These are phyloP conservation scores for Mytilinidion resinicola DNA, from an alignment of 495 filamentous ascomycete genomes.

Conservation along the genomic window DNA sequence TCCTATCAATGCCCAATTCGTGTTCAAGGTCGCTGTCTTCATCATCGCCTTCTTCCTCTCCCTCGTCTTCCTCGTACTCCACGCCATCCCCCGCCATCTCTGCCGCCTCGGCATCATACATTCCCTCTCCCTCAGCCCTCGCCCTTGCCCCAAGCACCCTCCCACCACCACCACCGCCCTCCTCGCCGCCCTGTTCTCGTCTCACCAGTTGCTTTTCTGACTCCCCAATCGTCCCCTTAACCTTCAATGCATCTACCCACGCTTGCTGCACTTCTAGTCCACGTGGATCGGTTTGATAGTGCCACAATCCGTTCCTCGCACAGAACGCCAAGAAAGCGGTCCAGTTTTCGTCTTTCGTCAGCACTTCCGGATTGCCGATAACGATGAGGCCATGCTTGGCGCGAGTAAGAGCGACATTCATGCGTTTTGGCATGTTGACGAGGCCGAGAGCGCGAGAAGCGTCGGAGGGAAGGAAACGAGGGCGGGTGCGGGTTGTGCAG, in stretches of 20 bases:
- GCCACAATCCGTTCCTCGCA: conserved; percentile 39
- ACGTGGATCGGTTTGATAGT: not conserved
- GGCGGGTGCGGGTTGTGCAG: conserved; percentile 47
- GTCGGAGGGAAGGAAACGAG: conserved; percentile 45
- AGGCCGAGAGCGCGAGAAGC: conserved; percentile 43
- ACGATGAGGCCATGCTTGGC: conserved; percentile 49
- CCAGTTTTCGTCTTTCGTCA: conserved; percentile 43
- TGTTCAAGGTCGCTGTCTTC: not conserved
- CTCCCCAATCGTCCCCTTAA: conserved; percentile 2
- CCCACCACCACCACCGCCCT: not conserved
- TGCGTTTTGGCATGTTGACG: conserved; percentile 42
- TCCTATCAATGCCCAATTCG: too few species aligned
- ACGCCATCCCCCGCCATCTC: not conserved
- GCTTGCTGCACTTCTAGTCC: not conserved
- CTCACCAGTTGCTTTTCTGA: conserved; percentile 9
- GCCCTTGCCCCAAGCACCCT: not conserved
- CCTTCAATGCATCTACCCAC: not conserved
- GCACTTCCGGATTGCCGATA: conserved; percentile 45
- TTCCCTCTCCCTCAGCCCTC: not conserved
- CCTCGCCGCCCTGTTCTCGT: conserved; percentile 2
- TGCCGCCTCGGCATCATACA: not conserved
- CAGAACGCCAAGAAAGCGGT: conserved; percentile 44
- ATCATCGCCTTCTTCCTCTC: conserved; percentile 2
- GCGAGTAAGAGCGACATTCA: conserved; percentile 52
- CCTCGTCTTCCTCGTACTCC: not conserved